phyloP scores from a whole-genome alignment of 305 asterid genomes.

The Rubia balearica region DNA sequence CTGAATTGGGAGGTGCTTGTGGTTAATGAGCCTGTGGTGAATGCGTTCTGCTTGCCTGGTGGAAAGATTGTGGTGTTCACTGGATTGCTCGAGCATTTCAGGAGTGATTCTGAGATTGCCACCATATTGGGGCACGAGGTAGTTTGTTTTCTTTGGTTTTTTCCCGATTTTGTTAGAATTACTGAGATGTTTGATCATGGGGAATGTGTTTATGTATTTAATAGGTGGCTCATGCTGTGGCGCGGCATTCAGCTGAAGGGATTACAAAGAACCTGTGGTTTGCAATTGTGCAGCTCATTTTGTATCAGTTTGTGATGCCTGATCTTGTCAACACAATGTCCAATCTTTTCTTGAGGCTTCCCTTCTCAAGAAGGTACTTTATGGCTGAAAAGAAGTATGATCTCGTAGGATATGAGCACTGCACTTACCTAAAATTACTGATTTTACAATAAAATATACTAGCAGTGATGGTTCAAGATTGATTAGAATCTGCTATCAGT shows the following conservation, averaged over 20 bases:
- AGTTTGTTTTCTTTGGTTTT: neutral
- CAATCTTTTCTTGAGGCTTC: conserved; percentile 67
- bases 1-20: conserved; percentile 87
- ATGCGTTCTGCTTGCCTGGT: conserved; percentile 57
- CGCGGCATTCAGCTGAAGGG: conserved; percentile 78
- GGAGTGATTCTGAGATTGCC: conserved; percentile 71
- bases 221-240: conserved; percentile 93
- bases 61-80: conserved; percentile 91
- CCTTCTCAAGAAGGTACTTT: conserved; percentile 76
- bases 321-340: conserved; percentile 80
- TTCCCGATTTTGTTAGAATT: neutral
- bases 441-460: neutral
- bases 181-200: neutral
- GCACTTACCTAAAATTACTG: neutral
- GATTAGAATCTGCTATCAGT: neutral
- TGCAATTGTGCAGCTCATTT: conserved; percentile 61
- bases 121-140: conserved; percentile 85
- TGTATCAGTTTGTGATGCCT: conserved; percentile 76
- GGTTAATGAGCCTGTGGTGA: conserved; percentile 51
- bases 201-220: conserved; percentile 15
- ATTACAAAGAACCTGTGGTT: conserved; percentile 75
- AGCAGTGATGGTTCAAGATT: neutral
- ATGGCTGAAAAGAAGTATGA: no score
- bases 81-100: conserved; percentile 67
- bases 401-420: neutral